Conservation (phyloP, 1,284 basidiomycete species). For the Malassezia japonica region DNA sequence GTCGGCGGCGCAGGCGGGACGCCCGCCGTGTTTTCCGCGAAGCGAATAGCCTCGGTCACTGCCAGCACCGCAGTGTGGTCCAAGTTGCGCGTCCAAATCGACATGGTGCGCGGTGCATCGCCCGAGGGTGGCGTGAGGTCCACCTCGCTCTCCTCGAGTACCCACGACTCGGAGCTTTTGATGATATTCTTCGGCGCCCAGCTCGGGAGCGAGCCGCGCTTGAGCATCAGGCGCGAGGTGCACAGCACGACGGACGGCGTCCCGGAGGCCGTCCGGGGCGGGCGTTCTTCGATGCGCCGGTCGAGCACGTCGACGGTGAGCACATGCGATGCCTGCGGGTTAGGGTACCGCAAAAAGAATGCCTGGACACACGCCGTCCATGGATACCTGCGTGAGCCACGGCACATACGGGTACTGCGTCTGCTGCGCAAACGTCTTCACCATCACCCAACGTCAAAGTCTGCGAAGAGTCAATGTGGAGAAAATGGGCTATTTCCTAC, state of each 20-base stretch:
- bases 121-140: constrained; percentile 19
- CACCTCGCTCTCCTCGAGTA: constrained; percentile 46
- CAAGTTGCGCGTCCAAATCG: constrained; percentile 43
- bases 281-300: constrained; percentile 51
- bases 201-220: constrained; percentile 74
- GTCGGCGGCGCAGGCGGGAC: background rate
- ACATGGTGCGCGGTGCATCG: constrained; percentile 24
- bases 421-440: constrained; percentile 2
- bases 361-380: constrained; percentile 52
- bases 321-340: constrained; percentile 87
- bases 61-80: constrained; percentile 44
- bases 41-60: constrained; percentile 36
- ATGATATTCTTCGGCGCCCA: constrained; percentile 79
- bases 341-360: constrained; percentile 91
- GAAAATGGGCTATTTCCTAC: background rate
- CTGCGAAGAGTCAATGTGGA: background rate
- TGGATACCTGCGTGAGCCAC: no score
- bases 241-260: constrained; percentile 62
- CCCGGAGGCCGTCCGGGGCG: background rate
- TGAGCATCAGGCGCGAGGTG: constrained; percentile 82
- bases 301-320: constrained; percentile 88
- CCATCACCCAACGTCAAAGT: background rate
- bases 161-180: constrained; percentile 44
- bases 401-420: constrained; percentile 3
- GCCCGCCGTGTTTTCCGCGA: background rate